A percentile compares a stretch with the other conserved stretches of the same genome.
phyloP scores from a whole-genome alignment of 441 rosid genomes.

The Adansonia grandidieri region DNA sequence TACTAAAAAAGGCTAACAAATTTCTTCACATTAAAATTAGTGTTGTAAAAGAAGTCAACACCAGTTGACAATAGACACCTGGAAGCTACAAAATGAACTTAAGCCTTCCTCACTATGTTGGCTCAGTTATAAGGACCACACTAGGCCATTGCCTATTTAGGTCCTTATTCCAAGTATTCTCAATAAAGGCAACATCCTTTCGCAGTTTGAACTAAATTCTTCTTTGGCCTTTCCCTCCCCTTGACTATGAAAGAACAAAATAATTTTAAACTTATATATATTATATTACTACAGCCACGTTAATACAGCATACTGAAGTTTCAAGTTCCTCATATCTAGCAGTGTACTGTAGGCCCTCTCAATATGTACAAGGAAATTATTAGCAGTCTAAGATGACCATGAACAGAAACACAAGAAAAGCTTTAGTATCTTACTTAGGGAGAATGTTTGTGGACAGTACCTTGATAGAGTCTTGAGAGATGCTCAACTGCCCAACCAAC shows the following conservation, averaged over 20 bases:
- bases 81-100: constrained; percentile 16
- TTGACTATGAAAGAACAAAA: constrained; percentile 11
- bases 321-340: constrained; percentile 1
- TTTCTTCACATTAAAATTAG: neutral
- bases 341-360: neutral
- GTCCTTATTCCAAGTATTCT: constrained; percentile 13
- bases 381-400: constrained; percentile 4
- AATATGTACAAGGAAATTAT: neutral
- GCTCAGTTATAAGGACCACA: neutral
- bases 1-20: constrained; percentile 9
- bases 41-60: neutral
- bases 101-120: neutral
- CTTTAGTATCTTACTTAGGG: too few species aligned
- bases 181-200: constrained; percentile 16
- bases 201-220: neutral
- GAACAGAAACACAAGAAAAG: neutral
- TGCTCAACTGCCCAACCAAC: constrained; percentile 76
- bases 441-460: constrained; percentile 48
- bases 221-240: constrained; percentile 9
- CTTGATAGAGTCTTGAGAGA: constrained; percentile 78
- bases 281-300: neutral
- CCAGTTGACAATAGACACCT: neutral
- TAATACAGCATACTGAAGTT: constrained; percentile 22
- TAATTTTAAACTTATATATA: neutral
- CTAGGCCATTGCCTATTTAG: neutral